Conservation (phyloP, 805 yeast genomes). For the Starmerella vitae region DNA sequence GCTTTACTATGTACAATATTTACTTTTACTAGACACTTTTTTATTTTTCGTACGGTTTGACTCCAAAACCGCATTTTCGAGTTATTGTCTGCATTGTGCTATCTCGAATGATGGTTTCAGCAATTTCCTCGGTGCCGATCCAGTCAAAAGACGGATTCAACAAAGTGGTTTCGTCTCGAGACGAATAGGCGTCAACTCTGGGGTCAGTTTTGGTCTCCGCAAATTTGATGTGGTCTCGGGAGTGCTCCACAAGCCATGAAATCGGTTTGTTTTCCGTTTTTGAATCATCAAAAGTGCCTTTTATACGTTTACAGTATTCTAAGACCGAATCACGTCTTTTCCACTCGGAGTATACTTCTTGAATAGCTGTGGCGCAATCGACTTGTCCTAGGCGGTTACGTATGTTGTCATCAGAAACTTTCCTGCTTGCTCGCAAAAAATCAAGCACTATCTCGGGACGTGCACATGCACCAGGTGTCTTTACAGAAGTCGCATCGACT, state of each 20-base stretch:
- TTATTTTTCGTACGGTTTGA: slow-evolving; percentile 2
- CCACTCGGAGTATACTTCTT: slow-evolving; percentile 18
- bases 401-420: slow-evolving; percentile 24
- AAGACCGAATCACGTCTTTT: slow-evolving; percentile 15
- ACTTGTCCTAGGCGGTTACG: slow-evolving; percentile 22
- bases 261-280: slow-evolving; percentile 6
- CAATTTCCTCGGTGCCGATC: slow-evolving; percentile 15
- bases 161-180: slow-evolving; percentile 17
- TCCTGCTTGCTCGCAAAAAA: slow-evolving; percentile 24
- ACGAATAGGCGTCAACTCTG: slow-evolving; percentile 20
- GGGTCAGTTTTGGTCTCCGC: slow-evolving; percentile 19
- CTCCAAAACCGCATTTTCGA: slow-evolving; percentile 13
- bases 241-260: slow-evolving; percentile 15
- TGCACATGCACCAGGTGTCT: slow-evolving; percentile 17
- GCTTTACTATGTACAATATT: neutral
- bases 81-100: slow-evolving; percentile 11
- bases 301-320: slow-evolving; percentile 12
- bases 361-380: slow-evolving; percentile 15
- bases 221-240: slow-evolving; percentile 19
- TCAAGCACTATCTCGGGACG: slow-evolving; percentile 20
- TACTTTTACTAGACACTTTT: neutral
- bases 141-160: slow-evolving; percentile 9
- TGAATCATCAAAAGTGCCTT: slow-evolving; percentile 6
- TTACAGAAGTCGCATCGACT: slow-evolving; percentile 3
- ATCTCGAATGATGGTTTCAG: slow-evolving; percentile 16